Evolutionary conservation across 805 yeast species (phyloP).

Genomic region (Metschnikowia orientalis): DNA sequence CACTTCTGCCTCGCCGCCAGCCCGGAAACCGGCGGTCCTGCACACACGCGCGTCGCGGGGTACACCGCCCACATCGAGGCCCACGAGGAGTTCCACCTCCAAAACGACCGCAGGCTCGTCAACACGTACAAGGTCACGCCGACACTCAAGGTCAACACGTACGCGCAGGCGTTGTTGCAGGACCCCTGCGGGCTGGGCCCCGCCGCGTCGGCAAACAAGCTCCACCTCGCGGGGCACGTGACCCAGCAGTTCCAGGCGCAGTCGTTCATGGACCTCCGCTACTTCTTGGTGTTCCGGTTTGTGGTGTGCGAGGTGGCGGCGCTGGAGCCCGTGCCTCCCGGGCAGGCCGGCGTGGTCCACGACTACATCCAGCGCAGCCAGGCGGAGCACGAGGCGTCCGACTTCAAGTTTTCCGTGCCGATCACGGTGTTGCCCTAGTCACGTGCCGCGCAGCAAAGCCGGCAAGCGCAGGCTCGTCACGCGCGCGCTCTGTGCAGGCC

Average conservation of each 20-base stretch:
- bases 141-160: conserved; percentile 28
- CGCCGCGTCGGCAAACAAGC: background rate
- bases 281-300: conserved; percentile 34
- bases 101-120: conserved; percentile 11
- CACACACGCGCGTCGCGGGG: conserved; percentile 27
- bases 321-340: conserved; percentile 6
- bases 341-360: conserved; percentile 3
- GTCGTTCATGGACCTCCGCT: conserved; percentile 32
- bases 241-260: conserved; percentile 36
- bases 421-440: conserved; percentile 13
- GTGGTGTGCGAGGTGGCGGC: conserved; percentile 27
- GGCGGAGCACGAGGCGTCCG: conserved; percentile 13
- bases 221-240: conserved; percentile 30
- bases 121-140: conserved; percentile 35
- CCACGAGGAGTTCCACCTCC: conserved; percentile 32
- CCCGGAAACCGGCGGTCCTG: conserved; percentile 10
- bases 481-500: too few relatives aligned
- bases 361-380: conserved; percentile 14
- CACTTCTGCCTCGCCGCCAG: conserved; percentile 27
- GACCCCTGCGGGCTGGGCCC: conserved; percentile 1
- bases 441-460: too few relatives aligned
- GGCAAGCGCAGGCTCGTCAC: too few relatives aligned
- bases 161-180: conserved; percentile 27
- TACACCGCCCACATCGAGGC: conserved; percentile 35
- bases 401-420: conserved; percentile 16